Evolutionary conservation across 2,329 filamentous ascomycete genomes (phyloP).

Genomic region (Hypoxylon sp.): DNA sequence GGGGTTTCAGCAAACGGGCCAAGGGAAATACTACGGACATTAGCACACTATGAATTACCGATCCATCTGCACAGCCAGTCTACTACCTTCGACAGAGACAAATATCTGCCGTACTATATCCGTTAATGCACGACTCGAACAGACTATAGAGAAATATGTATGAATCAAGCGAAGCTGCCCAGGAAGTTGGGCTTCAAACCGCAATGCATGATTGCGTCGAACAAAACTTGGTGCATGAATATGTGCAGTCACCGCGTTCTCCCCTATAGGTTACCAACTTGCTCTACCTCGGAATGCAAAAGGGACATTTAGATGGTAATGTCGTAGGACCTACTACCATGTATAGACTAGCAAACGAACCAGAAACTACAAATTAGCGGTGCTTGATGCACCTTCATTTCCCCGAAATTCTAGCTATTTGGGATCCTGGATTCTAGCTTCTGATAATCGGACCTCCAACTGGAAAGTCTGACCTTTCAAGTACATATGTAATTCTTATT

Average conservation of each 20-base stretch:
- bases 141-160: slow-evolving; percentile 28
- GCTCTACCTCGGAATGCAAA: slow-evolving; percentile 22
- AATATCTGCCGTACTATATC: slow-evolving; percentile 35
- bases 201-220: slow-evolving; percentile 47
- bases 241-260: slow-evolving; percentile 39
- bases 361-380: slow-evolving; percentile 22
- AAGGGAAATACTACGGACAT: slow-evolving; percentile 3
- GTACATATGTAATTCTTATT: slow-evolving; percentile 8
- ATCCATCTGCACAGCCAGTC: slow-evolving; percentile 9
- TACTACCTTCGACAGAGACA: slow-evolving; percentile 15
- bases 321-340: slow-evolving; percentile 23
- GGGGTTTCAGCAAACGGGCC: slow-evolving; percentile 17
- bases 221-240: slow-evolving; percentile 36
- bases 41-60: slow-evolving; percentile 21
- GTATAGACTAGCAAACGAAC: slow-evolving; percentile 27
- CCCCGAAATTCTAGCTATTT: slow-evolving; percentile 26
- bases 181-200: slow-evolving; percentile 45
- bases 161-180: slow-evolving; percentile 44
- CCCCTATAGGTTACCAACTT: slow-evolving; percentile 37
- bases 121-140: slow-evolving; percentile 41
- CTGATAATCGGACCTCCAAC: slow-evolving; percentile 13
- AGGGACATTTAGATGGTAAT: slow-evolving; percentile 25
- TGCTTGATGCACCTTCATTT: slow-evolving; percentile 27
- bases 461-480: slow-evolving; percentile 2
- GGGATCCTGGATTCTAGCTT: slow-evolving; percentile 9